A percentile compares a stretch with the other conserved stretches of the same genome.
These are phyloP conservation scores for Paecilomyces sp. DNA, from an alignment of 2,329 filamentous ascomycete species.

Conservation along the genomic window DNA sequence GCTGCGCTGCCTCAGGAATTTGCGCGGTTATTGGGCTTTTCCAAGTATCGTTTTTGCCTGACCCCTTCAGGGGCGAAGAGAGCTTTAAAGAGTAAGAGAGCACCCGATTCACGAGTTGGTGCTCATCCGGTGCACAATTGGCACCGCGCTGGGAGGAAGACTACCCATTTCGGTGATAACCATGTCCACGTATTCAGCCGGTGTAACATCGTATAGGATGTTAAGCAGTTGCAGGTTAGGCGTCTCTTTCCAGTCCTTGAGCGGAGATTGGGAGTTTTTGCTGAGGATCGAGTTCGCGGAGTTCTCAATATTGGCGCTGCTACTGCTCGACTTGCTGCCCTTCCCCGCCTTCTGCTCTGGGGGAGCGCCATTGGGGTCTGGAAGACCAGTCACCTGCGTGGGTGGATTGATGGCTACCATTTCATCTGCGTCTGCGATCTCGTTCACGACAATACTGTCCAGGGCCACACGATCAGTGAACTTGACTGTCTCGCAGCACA, in stretches of 20 bases:
- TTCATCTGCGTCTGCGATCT: constrained; percentile 72
- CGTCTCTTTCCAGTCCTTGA: constrained; percentile 52
- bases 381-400: constrained; percentile 26
- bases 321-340: constrained; percentile 3
- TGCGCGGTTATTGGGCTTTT: neutral
- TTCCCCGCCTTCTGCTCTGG: constrained; percentile 12
- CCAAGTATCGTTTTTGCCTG: neutral
- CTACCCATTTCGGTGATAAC: constrained; percentile 88
- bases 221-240: constrained; percentile 58
- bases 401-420: constrained; percentile 33
- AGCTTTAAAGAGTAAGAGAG: neutral
- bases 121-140: constrained; percentile 60
- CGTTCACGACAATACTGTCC: constrained; percentile 90
- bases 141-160: constrained; percentile 77
- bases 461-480: constrained; percentile 85
- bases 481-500: constrained; percentile 91
- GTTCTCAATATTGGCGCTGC: constrained; percentile 1
- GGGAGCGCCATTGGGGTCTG: constrained; percentile 16
- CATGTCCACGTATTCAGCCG: constrained; percentile 76
- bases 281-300: constrained; percentile 5
- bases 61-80: neutral
- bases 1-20: neutral
- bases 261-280: constrained; percentile 20
- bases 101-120: constrained; percentile 26
- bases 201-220: constrained; percentile 88